Conservation (phyloP, 1,284 basidiomycete genomes). For the Singerocomus rubriflavus region DNA sequence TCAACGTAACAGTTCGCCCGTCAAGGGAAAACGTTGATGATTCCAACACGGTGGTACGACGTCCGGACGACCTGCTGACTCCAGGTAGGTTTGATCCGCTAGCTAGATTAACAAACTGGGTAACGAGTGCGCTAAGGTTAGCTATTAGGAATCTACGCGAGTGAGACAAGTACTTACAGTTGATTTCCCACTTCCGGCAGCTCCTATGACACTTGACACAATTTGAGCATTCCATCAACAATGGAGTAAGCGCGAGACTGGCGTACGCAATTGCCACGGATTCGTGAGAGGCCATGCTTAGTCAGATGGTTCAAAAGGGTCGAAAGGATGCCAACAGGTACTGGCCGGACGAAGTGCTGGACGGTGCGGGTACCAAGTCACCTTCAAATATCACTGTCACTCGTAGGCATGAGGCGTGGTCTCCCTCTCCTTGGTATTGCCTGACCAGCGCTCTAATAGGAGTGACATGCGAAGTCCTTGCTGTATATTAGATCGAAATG, state of each 20-base stretch:
- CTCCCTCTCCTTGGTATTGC: slow-evolving; percentile 2
- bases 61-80: slow-evolving; percentile 15
- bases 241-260: not conserved
- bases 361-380: not conserved
- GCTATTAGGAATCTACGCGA: not conserved
- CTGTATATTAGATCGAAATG: slow-evolving; percentile 18
- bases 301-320: not conserved
- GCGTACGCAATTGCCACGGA: slow-evolving; percentile 26
- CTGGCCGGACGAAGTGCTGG: slow-evolving; percentile 1
- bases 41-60: slow-evolving; percentile 24
- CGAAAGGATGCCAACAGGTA: slow-evolving; percentile 1
- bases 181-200: slow-evolving; percentile 41
- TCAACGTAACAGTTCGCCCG: slow-evolving; percentile 25
- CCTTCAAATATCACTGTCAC: slow-evolving; percentile 21
- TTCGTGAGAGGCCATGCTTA: slow-evolving; percentile 14
- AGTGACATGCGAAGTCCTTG: slow-evolving; percentile 18
- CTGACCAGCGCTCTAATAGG: slow-evolving; percentile 7
- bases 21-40: slow-evolving; percentile 24
- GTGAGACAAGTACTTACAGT: slow-evolving; percentile 27
- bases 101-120: slow-evolving; percentile 33
- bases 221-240: slow-evolving; percentile 2
- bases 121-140: slow-evolving; percentile 1
- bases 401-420: slow-evolving; percentile 5
- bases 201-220: slow-evolving; percentile 38
- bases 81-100: slow-evolving; percentile 27